Base-by-base conservation (phyloP, 805 yeast species). In the Metschnikowia shivogae region DNA sequence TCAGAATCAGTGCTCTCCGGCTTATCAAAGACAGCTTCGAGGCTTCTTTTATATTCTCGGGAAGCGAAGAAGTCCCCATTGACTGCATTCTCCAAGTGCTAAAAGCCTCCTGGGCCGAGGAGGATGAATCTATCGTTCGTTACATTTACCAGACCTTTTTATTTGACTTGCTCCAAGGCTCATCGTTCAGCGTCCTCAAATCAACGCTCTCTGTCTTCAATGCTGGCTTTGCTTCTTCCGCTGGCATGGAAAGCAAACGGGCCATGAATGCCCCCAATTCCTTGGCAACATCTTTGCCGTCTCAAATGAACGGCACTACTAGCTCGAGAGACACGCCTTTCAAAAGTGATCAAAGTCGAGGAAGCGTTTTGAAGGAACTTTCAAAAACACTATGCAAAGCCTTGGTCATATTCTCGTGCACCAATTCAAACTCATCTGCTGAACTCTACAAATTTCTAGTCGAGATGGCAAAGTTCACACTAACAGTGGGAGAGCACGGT, bases 21-120 rank as follows among this genome's bases (percentile, higher is more conserved):
- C 60, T 70, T 2, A 57, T 77, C 43, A 65, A 64, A 17, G 60
- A 67, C 1, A 65, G 72, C 0, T 70, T 68, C 32, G 64, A 60
- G 29, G 48, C 63, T 3, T 69, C 79, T 1, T 45, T 51, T 9
- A 44, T 64, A 3, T 59, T 62, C 5, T 59, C 64, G 2, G 58
- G 59, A 19, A 65, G 67, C 24, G 49, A 48, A 7, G 63, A 53
- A 12, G 57, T 66, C 6, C 59, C 64, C 36, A 60, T 60, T 35
- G 70, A 67, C 22, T 51, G 69, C 19, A 43, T 74, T 1, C 49
- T 63, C 8, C 63, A 63, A 7, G 55, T 76, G 3, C 59, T 73
- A 13, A 52, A 49, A 20, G 56, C 55, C 20, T 55, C 70, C 0
- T 53, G 58, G 19, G 34, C 47, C 6, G 73, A 69, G 45, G 42